Conservation (phyloP, 1,284 basidiomycete species). For the Wolfiporia cocos region DNA sequence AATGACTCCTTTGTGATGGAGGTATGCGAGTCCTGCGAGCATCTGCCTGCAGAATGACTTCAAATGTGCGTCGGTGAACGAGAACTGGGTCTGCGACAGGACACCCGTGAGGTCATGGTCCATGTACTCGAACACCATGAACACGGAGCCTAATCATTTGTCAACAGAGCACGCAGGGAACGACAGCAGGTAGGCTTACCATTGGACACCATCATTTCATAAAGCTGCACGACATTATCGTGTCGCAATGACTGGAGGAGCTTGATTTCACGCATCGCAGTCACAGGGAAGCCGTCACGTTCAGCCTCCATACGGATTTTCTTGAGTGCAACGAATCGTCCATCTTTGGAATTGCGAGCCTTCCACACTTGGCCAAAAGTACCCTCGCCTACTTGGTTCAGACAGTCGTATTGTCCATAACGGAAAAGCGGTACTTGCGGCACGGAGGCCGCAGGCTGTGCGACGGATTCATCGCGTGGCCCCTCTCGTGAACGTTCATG, state of each 20-base stretch:
- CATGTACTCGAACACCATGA: conserved; percentile 99
- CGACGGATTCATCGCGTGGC: background rate
- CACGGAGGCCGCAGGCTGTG: background rate
- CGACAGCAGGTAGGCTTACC: conserved; percentile 42
- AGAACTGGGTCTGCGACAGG: conserved; percentile 85
- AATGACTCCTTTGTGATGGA: conserved; percentile 93
- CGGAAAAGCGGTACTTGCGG: conserved; percentile 5
- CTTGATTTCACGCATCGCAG: conserved; percentile 99
- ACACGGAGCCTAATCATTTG: conserved; percentile 70
- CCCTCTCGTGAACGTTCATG: background rate
- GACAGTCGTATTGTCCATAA: conserved; percentile 77
- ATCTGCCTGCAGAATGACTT: conserved; percentile 96
- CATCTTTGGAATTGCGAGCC: conserved; percentile 77
- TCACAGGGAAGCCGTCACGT: conserved; percentile 97
- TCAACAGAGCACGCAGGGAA: background rate
- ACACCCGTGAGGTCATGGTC: conserved; percentile 98
- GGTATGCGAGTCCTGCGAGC: conserved; percentile 88
- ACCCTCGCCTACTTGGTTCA: conserved; percentile 96
- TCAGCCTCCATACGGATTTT: conserved; percentile 98
- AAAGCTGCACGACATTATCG: conserved; percentile 82
- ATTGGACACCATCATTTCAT: conserved; percentile 98
- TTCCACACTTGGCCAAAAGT: conserved; percentile 99
- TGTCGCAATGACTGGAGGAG: conserved; percentile 89
- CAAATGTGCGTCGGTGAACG: conserved; percentile 81
- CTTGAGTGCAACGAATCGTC: conserved; percentile 85